Base-by-base conservation (phyloP, 2,329 filamentous ascomycete genomes). In the Kalaharituber pfeilii region DNA sequence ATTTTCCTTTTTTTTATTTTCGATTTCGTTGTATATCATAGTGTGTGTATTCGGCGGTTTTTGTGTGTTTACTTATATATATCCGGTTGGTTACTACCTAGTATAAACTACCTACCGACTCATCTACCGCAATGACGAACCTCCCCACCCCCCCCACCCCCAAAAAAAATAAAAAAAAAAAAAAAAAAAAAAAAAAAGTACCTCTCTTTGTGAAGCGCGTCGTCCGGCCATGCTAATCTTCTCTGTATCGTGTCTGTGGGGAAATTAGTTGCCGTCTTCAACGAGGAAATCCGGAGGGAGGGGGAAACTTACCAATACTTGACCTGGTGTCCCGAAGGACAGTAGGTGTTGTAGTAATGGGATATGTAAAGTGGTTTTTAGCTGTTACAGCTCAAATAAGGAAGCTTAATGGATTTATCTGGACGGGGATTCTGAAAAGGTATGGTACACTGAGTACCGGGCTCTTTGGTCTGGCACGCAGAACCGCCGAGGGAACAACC, bases 181-280 rank as follows among this genome's bases (percentile, higher is more conserved):
- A 47, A 47, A 47, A 47, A 6, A 50, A 28, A 50, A 50, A 50
- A 50, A 50, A 28, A 30, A 26, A n/a, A 13, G 28, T 11, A 18
- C 25, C 47, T 50, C 47, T 30, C 47, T 50, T 28, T 28, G 24
- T 50, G n/a, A 75, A 82, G 80, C 80, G 81, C 87, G 83, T 88
- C 84, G 88, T 88, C 84, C 84, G 81, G 80, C 80, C 80, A 84
- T 84, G 81, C 81, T 84, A 83, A 81, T 81, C 77, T 81, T 81
- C 78, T 81, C 77, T 81, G 75, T 79, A 78, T 78, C 74, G 74
- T 76, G 77, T 76, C 74, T 47, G 22, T 15, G 15, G 42, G n/a
- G n/a, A 9, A 2, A 11, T 4, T n/a, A 36, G 30, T 9, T 36
- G 25, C 22, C n/a, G 30, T 9, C 9, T 22, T 13, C 3, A 47